A percentile compares a stretch with the other conserved stretches of the same genome.
These are phyloP conservation scores for Starmerella gropengiesseri DNA, from an alignment of 805 yeast genomes.

Conservation along the genomic window DNA sequence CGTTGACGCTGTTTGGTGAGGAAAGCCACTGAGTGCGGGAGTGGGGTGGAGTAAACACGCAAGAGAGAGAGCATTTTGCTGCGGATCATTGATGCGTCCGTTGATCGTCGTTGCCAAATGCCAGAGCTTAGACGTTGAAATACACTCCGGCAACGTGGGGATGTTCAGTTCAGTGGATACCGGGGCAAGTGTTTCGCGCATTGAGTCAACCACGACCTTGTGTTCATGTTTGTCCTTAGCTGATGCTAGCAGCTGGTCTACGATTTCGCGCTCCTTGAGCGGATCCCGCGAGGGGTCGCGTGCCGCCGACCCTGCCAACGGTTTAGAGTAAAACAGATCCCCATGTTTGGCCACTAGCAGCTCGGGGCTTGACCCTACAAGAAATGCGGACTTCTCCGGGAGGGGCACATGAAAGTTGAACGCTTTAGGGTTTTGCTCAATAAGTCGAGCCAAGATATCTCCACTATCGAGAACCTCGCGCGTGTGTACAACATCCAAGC, in stretches of 20 bases:
- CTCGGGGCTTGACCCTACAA: constrained; percentile 17
- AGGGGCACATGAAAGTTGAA: constrained; percentile 17
- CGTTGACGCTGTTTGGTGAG: constrained; percentile 9
- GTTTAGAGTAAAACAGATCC: constrained; percentile 10
- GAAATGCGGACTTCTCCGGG: constrained; percentile 4
- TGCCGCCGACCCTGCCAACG: constrained; percentile 18
- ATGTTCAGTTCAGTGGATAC: constrained; percentile 4
- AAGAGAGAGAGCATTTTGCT: constrained; percentile 8
- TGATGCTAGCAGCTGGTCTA: constrained; percentile 2
- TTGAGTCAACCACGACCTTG: constrained; percentile 14
- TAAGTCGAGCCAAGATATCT: constrained; percentile 3
- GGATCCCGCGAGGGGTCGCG: constrained; percentile 5
- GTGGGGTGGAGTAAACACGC: constrained; percentile 16
- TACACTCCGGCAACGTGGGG: constrained; percentile 4
- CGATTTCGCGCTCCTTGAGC: background rate
- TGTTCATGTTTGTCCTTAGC: constrained; percentile 15
- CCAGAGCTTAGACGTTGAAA: constrained; percentile 14
- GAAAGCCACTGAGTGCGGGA: constrained; percentile 18
- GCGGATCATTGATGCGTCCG: constrained; percentile 1
- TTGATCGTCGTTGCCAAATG: constrained; percentile 13
- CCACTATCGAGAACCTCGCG: constrained; percentile 1
- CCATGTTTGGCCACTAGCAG: constrained; percentile 13
- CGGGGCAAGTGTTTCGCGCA: constrained; percentile 7
- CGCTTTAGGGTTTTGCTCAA: constrained; percentile 11
- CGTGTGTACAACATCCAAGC: constrained; percentile 7